Percentiles rank a stretch among this genome's conserved stretches.
Evolutionary conservation across 225 moss, liverwort and hornwort genomes (phyloP).

Genomic region (Marchantia polymorpha): DNA sequence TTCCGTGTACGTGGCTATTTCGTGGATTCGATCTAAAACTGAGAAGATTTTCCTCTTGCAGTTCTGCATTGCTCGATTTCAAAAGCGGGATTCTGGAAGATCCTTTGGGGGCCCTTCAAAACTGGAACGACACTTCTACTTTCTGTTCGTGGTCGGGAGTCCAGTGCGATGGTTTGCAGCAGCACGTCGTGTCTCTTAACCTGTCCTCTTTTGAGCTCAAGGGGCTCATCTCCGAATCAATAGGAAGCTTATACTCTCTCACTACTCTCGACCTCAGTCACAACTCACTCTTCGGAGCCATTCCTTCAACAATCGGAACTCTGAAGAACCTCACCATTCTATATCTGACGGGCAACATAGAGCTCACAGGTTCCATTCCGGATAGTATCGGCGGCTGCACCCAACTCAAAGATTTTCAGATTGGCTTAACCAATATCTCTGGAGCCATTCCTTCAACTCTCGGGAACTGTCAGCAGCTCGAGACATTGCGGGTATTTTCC

Average conservation of each 20-base stretch:
- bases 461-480: too few species aligned
- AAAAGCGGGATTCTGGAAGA: too few species aligned
- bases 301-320: slow-evolving; percentile 50
- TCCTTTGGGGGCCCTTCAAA: background rate
- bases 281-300: slow-evolving; percentile 37
- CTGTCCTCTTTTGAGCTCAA: background rate
- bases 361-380: slow-evolving; percentile 45
- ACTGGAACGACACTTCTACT: slow-evolving; percentile 4
- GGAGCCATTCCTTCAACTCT: slow-evolving; percentile 43
- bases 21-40: too few species aligned
- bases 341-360: slow-evolving; percentile 47
- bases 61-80: too few species aligned
- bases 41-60: too few species aligned
- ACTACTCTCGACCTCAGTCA: background rate
- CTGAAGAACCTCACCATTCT: slow-evolving; percentile 29
- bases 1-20: too few species aligned
- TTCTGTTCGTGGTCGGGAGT: slow-evolving; percentile 9
- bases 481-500: too few species aligned
- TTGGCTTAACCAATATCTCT: slow-evolving; percentile 42
- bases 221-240: background rate
- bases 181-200: slow-evolving; percentile 1
- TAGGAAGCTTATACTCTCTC: background rate
- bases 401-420: slow-evolving; percentile 44
- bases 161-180: background rate
- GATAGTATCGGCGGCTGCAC: slow-evolving; percentile 39